Evolutionary conservation across 2,329 filamentous ascomycete genomes (phyloP).

Genomic region (Immersiporthe knoxdaviesiana): DNA sequence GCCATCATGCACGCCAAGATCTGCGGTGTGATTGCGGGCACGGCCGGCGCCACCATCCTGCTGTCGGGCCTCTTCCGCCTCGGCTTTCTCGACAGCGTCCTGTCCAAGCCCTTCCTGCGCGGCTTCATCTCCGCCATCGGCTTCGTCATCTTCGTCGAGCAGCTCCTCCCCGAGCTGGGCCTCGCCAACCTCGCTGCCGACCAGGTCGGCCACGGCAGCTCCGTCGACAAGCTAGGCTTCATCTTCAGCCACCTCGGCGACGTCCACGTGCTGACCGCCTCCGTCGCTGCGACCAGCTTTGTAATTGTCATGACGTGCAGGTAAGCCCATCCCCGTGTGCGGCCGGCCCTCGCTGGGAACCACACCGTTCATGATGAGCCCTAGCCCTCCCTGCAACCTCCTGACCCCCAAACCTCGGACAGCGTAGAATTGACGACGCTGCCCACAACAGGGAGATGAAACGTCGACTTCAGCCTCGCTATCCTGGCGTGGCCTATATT

Average conservation of each 20-base stretch:
- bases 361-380: no score
- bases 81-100: conserved; percentile 91
- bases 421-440: background rate
- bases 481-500: conserved; percentile 80
- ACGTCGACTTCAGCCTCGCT: conserved; percentile 75
- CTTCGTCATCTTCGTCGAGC: conserved; percentile 93
- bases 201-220: conserved; percentile 77
- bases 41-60: conserved; percentile 88
- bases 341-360: conserved; percentile 20
- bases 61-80: conserved; percentile 81
- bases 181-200: conserved; percentile 68
- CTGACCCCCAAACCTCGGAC: no score
- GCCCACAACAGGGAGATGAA: conserved; percentile 69
- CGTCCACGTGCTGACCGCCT: conserved; percentile 74
- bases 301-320: conserved; percentile 86
- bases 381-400: no score
- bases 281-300: conserved; percentile 80
- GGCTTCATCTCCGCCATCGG: conserved; percentile 98
- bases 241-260: conserved; percentile 68
- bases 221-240: conserved; percentile 83
- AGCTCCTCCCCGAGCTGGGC: conserved; percentile 88
- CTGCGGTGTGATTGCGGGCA: conserved; percentile 83
- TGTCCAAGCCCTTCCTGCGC: conserved; percentile 87
- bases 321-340: conserved; percentile 51
- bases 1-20: conserved; percentile 74